A percentile compares a stretch with the other conserved stretches of the same genome.
Evolutionary conservation across 1,284 basidiomycete species (phyloP).

Genomic region (Ceratobasidium sp.): DNA sequence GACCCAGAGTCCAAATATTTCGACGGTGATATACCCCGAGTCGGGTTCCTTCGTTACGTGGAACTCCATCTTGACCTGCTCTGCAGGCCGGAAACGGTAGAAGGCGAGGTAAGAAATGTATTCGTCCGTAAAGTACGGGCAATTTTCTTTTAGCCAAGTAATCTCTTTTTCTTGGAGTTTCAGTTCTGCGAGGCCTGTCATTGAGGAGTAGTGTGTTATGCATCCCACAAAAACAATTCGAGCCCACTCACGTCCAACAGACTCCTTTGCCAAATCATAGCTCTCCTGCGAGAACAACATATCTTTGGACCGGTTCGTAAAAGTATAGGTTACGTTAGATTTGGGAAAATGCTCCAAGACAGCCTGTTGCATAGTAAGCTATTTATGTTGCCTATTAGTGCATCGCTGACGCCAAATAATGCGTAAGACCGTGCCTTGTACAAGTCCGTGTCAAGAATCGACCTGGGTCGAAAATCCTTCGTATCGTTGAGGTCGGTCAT

Average conservation of each 20-base stretch:
- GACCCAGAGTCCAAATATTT: constrained; percentile 82
- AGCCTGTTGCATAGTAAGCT: constrained; percentile 99
- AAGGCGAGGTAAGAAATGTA: constrained; percentile 83
- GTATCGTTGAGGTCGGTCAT: constrained; percentile 31
- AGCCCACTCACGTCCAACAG: constrained; percentile 72
- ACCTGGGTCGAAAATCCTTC: constrained; percentile 54
- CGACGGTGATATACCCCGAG: constrained; percentile 79
- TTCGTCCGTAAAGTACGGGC: constrained; percentile 78
- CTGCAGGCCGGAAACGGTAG: constrained; percentile 81
- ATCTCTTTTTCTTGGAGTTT: constrained; percentile 73
- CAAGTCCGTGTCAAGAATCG: constrained; percentile 93
- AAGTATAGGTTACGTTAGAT: constrained; percentile 77
- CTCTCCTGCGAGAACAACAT: constrained; percentile 79
- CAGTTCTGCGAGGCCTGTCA: constrained; percentile 75
- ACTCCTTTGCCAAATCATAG: constrained; percentile 73
- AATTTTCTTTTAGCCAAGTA: constrained; percentile 74
- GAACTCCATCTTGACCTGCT: constrained; percentile 81
- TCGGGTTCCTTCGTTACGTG: constrained; percentile 63
- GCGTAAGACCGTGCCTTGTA: constrained; percentile 78
- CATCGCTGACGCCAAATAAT: neutral
- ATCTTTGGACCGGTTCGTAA: constrained; percentile 84
- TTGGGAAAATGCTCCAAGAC: constrained; percentile 84
- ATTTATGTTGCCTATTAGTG: constrained; percentile 41
- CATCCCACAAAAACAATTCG: constrained; percentile 3
- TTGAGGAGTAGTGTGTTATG: constrained; percentile 24